Conservation (phyloP, 139 green algal genomes). For the Tetradesmus obliquus region DNA sequence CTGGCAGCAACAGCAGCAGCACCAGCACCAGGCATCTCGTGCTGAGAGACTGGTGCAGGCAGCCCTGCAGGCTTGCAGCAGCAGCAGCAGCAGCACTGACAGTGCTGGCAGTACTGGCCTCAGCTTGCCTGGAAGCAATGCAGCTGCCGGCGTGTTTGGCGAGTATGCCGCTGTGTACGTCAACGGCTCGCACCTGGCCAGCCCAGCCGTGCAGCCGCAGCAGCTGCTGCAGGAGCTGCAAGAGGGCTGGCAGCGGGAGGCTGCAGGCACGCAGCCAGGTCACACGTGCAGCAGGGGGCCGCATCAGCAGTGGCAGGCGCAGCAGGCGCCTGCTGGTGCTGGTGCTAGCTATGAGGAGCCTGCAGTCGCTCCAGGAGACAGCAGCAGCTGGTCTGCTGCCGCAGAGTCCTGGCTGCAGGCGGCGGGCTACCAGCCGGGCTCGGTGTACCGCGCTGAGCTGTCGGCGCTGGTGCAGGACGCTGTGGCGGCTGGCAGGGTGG, state of each 20-base stretch:
- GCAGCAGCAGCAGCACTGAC: constrained; percentile 13
- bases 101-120: background rate
- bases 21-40: constrained; percentile 1
- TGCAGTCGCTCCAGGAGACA: background rate
- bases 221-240: constrained; percentile 9
- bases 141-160: background rate
- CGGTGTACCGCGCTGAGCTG: constrained; percentile 23
- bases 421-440: background rate
- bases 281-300: background rate
- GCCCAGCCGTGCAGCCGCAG: background rate
- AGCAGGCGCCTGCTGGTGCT: background rate
- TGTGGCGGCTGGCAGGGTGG: background rate
- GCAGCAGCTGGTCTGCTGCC: constrained; percentile 33
- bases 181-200: background rate
- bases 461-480: constrained; percentile 14
- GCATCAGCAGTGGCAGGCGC: constrained; percentile 16
- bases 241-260: constrained; percentile 17
- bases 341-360: background rate
- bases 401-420: constrained; percentile 26
- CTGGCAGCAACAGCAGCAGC: constrained; percentile 11
- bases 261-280: background rate
- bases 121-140: background rate
- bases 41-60: background rate
- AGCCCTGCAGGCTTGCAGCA: background rate
- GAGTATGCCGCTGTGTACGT: constrained; percentile 10